Conservation (phyloP, 1,284 basidiomycete genomes). For the Hemileia vastatrix region DNA sequence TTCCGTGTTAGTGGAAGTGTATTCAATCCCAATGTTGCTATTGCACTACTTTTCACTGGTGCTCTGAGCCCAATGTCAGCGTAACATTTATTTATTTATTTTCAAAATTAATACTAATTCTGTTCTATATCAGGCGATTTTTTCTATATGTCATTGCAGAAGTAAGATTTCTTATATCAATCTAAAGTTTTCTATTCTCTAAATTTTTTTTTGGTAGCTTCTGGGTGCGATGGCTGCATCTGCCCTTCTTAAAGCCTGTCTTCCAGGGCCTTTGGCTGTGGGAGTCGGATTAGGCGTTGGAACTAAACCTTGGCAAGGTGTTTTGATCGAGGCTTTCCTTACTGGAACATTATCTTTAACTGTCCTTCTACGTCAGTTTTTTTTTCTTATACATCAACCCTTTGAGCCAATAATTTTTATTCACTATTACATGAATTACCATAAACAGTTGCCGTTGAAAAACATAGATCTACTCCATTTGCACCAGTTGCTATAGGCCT, state of each 20-base stretch:
- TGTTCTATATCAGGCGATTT: no score
- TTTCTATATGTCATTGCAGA: no score
- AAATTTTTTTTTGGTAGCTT: background rate
- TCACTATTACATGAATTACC: no score
- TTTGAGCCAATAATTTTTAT: no score
- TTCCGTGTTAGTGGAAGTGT: conserved; percentile 4
- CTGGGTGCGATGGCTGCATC: conserved; percentile 47
- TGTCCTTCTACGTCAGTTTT: background rate
- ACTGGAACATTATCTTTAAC: conserved; percentile 1
- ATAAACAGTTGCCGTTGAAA: conserved; percentile 24
- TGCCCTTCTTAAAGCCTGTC: conserved; percentile 54
- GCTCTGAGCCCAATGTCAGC: conserved; percentile 1
- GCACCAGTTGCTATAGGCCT: conserved; percentile 25
- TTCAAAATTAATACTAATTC: no score
- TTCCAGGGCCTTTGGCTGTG: conserved; percentile 53
- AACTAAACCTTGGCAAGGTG: background rate
- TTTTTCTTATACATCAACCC: background rate
- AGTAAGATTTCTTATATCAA: no score
- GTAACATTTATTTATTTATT: no score
- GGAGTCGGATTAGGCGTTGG: conserved; percentile 37
- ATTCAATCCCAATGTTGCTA: conserved; percentile 1
- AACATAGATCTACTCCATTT: conserved; percentile 19
- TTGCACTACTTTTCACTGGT: conserved; percentile 1
- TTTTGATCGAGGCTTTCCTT: background rate
- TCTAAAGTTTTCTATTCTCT: conserved; percentile 25